phyloP scores from a whole-genome alignment of 805 yeast species.

The Zygosaccharomyces bisporus region DNA sequence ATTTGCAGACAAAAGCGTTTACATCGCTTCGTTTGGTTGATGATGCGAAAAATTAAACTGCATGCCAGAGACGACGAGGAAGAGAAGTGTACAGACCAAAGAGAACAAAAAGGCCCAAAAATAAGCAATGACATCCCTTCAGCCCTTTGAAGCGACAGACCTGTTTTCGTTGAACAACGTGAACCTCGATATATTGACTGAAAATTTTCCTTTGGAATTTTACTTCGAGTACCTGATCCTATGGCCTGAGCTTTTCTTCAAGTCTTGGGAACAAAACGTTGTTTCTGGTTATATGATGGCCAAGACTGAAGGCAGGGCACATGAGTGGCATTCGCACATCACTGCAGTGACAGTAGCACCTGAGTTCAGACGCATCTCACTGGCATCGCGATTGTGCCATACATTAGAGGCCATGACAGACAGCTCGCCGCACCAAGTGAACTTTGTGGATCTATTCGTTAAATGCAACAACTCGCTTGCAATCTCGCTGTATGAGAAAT shows the following conservation, averaged over 20 bases:
- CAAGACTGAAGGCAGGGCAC: slow-evolving; percentile 83
- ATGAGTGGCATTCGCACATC: slow-evolving; percentile 94
- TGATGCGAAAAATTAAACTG: slow-evolving; percentile 5
- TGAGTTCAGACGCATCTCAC: slow-evolving; percentile 75
- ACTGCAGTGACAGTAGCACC: slow-evolving; percentile 92
- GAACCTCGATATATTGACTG: slow-evolving; percentile 86
- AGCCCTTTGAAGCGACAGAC: slow-evolving; percentile 86
- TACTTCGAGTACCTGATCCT: slow-evolving; percentile 75
- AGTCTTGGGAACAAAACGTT: slow-evolving; percentile 51
- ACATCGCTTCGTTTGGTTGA: slow-evolving; percentile 3
- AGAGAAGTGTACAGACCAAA: not conserved
- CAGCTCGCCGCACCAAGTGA: slow-evolving; percentile 71
- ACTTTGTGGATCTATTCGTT: slow-evolving; percentile 88
- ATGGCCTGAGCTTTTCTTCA: slow-evolving; percentile 90
- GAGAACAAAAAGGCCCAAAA: no score
- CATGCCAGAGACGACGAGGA: not conserved
- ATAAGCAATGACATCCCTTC: slow-evolving; percentile 88
- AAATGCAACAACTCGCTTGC: slow-evolving; percentile 82
- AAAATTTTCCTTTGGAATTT: slow-evolving; percentile 80
- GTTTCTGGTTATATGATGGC: slow-evolving; percentile 84
- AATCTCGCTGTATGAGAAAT: slow-evolving; percentile 72
- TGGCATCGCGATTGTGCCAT: slow-evolving; percentile 76
- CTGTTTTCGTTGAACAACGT: slow-evolving; percentile 67
- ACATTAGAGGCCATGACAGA: slow-evolving; percentile 72
- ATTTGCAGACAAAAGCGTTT: slow-evolving; percentile 18